Evolutionary conservation across 2,329 filamentous ascomycete species (phyloP).

Genomic region (Claviceps sp.): DNA sequence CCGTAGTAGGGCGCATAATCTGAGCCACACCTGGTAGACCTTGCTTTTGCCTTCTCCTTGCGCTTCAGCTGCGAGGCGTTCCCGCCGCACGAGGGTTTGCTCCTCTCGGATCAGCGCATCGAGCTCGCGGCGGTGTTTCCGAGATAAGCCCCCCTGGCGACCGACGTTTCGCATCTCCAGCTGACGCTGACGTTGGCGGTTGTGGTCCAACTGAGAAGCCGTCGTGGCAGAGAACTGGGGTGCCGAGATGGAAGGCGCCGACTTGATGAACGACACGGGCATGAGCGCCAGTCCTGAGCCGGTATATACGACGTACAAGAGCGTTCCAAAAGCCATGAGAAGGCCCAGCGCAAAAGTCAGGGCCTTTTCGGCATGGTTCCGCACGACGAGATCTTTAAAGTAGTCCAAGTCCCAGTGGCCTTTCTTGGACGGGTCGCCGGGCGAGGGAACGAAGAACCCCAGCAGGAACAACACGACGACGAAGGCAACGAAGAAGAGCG

Average conservation of each 20-base stretch:
- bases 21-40: slow-evolving; percentile 65
- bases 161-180: slow-evolving; percentile 76
- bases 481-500: slow-evolving; percentile 67
- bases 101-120: slow-evolving; percentile 82
- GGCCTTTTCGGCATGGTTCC: slow-evolving; percentile 81
- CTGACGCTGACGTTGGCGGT: slow-evolving; percentile 83
- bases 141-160: slow-evolving; percentile 57
- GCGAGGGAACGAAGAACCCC: slow-evolving; percentile 84
- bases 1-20: slow-evolving; percentile 67
- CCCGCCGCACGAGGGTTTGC: slow-evolving; percentile 77
- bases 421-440: slow-evolving; percentile 49
- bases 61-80: slow-evolving; percentile 74
- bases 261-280: slow-evolving; percentile 84
- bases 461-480: slow-evolving; percentile 76
- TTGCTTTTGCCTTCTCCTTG: slow-evolving; percentile 63
- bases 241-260: slow-evolving; percentile 72
- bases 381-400: slow-evolving; percentile 67
- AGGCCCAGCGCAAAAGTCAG: slow-evolving; percentile 81
- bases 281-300: slow-evolving; percentile 78
- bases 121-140: slow-evolving; percentile 79
- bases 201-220: slow-evolving; percentile 67
- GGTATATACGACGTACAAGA: slow-evolving; percentile 82
- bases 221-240: slow-evolving; percentile 67
- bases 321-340: slow-evolving; percentile 73
- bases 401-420: slow-evolving; percentile 71